A percentile compares a stretch with the other conserved stretches of the same genome.
These are phyloP conservation scores for Coemansia sp. DNA, from an alignment of 192 early-diverging fungal genomes.

Conservation along the genomic window DNA sequence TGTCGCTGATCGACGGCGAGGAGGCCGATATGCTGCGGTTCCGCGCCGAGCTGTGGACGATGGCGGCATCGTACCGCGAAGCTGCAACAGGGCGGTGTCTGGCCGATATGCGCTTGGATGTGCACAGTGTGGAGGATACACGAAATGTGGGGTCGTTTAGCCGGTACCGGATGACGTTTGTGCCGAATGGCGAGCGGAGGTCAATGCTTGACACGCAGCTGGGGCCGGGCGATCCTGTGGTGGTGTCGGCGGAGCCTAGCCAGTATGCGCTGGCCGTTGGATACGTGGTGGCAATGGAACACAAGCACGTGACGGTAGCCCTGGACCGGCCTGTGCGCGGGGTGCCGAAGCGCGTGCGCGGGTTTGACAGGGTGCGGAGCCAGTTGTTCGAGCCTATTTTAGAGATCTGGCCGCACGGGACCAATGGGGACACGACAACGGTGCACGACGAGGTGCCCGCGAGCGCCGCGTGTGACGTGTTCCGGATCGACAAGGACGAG, in stretches of 20 bases:
- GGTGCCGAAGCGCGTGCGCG: constrained; percentile 52
- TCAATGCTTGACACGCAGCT: constrained; percentile 46
- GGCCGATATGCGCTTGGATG: constrained; percentile 34
- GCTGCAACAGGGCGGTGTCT: constrained; percentile 48
- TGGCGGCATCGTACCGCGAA: constrained; percentile 56
- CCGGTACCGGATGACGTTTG: constrained; percentile 38
- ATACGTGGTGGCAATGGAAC: constrained; percentile 60
- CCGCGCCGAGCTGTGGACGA: constrained; percentile 70
- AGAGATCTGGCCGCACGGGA: constrained; percentile 32
- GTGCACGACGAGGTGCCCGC: constrained; percentile 31
- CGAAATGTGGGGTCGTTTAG: constrained; percentile 27
- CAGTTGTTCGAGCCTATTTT: constrained; percentile 58
- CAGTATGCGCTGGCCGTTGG: constrained; percentile 79
- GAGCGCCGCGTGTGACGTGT: constrained; percentile 34
- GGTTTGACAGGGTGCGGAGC: constrained; percentile 59
- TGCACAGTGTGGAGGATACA: constrained; percentile 31
- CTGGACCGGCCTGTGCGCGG: constrained; percentile 70
- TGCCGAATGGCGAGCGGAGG: neutral
- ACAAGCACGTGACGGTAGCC: constrained; percentile 55
- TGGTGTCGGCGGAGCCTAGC: constrained; percentile 73
- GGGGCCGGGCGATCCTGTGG: constrained; percentile 72
- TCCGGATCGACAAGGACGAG: constrained; percentile 85
- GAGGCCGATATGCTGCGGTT: constrained; percentile 66
- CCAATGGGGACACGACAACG: constrained; percentile 21
- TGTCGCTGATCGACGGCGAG: constrained; percentile 69